Conservation (phyloP, 2,329 filamentous ascomycete genomes). For the Aspergillus quadricinctus region DNA sequence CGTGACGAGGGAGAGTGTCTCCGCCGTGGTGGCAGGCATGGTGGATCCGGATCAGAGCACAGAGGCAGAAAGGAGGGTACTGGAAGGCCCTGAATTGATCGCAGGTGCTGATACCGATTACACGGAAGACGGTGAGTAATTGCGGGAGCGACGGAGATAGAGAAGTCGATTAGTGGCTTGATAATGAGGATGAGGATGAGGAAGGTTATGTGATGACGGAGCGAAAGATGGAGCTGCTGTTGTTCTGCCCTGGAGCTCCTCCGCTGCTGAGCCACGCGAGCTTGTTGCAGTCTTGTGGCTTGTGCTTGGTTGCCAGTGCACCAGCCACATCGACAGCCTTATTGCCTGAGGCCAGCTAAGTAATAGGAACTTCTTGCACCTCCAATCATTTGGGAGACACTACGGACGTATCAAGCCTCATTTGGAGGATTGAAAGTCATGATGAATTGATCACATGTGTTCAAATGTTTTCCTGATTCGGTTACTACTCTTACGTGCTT, state of each 20-base stretch:
- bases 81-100: conserved; percentile 1
- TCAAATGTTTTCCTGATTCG: not conserved
- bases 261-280: conserved; percentile 12
- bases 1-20: conserved; percentile 90
- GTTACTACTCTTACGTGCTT: not conserved
- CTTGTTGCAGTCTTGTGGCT: conserved; percentile 4
- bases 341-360: conserved; percentile 11
- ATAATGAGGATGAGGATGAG: not conserved
- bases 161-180: not conserved
- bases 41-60: conserved; percentile 28
- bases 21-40: conserved; percentile 96
- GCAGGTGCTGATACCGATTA: not conserved
- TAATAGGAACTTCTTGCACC: not conserved
- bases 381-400: not conserved
- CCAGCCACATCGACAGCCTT: not conserved
- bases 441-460: not conserved
- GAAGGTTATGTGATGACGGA: conserved; percentile 6
- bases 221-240: conserved; percentile 1
- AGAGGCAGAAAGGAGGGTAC: conserved; percentile 1
- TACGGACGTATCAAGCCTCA: not conserved
- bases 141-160: not conserved
- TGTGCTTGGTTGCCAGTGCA: not conserved
- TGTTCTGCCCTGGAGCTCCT: conserved; percentile 10
- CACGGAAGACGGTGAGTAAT: conserved; percentile 3
- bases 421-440: not conserved